phyloP scores from a whole-genome alignment of 768 basidiomycete genomes.

The Russula foetens region DNA sequence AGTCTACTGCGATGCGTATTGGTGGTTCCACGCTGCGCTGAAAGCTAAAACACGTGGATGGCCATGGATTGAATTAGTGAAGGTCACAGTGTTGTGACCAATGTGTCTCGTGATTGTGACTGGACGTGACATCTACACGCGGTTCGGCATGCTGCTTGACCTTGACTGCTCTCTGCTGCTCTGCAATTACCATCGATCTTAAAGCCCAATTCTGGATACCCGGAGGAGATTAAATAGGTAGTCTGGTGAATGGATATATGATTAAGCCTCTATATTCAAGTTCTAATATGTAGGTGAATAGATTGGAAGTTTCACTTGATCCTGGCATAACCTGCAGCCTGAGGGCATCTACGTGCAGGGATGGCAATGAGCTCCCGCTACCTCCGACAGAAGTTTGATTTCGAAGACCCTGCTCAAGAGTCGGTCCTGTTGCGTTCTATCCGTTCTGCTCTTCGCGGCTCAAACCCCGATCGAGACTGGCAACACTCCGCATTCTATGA shows the following conservation, averaged over 20 bases:
- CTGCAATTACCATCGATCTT: neutral
- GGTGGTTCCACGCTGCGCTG: no score
- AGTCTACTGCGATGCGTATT: no score
- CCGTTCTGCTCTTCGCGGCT: conserved; percentile 49
- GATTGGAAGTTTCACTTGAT: neutral
- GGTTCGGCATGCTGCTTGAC: no score
- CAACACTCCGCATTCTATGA: conserved; percentile 5
- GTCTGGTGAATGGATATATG: neutral
- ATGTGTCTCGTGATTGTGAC: neutral
- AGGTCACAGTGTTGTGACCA: neutral
- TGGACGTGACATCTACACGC: neutral
- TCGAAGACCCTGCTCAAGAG: conserved; percentile 17
- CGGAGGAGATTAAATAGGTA: neutral
- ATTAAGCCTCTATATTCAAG: neutral
- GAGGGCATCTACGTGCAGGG: neutral
- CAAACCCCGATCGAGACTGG: conserved; percentile 1
- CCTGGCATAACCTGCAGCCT: neutral
- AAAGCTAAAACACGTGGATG: no score
- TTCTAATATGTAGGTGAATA: neutral
- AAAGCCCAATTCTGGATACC: neutral
- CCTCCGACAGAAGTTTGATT: conserved; percentile 1
- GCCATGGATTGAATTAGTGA: no score
- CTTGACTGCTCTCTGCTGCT: neutral
- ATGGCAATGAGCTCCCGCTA: conserved; percentile 7
- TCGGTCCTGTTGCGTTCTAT: conserved; percentile 49